These are phyloP conservation scores for Aaosphaeria pasadenensis DNA, from an alignment of 2,329 filamentous ascomycete genomes.

Conservation along the genomic window DNA sequence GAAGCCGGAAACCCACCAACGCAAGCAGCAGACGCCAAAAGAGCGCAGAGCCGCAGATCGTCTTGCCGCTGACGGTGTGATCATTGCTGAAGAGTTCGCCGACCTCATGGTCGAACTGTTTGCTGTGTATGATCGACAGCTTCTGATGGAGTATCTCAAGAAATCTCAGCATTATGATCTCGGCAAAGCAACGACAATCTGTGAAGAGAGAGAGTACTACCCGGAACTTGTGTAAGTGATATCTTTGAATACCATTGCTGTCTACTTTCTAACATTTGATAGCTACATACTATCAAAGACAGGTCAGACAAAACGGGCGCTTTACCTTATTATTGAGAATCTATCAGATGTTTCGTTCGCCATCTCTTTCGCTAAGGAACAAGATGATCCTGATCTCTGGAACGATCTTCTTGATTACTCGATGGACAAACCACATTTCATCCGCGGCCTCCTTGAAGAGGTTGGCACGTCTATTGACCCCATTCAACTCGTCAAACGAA, in stretches of 20 bases:
- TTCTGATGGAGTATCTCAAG: slow-evolving; percentile 86
- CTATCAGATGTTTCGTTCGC: slow-evolving; percentile 87
- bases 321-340: slow-evolving; percentile 92
- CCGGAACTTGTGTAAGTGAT: slow-evolving; percentile 72
- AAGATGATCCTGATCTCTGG: slow-evolving; percentile 91
- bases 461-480: slow-evolving; percentile 93
- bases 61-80: slow-evolving; percentile 56
- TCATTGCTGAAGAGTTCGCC: slow-evolving; percentile 80
- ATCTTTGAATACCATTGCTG: neutral
- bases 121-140: slow-evolving; percentile 72
- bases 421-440: slow-evolving; percentile 97
- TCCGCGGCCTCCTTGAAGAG: slow-evolving; percentile 85
- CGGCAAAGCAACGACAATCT: slow-evolving; percentile 72
- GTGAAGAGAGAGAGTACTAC: slow-evolving; percentile 76
- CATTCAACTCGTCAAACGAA: slow-evolving; percentile 82
- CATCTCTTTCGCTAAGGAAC: slow-evolving; percentile 90
- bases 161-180: slow-evolving; percentile 85
- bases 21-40: slow-evolving; percentile 33
- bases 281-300: slow-evolving; percentile 88
- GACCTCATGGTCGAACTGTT: slow-evolving; percentile 86
- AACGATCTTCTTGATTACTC: slow-evolving; percentile 91
- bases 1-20: slow-evolving; percentile 65
- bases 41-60: slow-evolving; percentile 39
- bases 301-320: slow-evolving; percentile 84
- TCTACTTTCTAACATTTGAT: slow-evolving; percentile 12